Evolutionary conservation across 2,329 filamentous ascomycete species (phyloP).

Genomic region (Aspergillus glaucus): DNA sequence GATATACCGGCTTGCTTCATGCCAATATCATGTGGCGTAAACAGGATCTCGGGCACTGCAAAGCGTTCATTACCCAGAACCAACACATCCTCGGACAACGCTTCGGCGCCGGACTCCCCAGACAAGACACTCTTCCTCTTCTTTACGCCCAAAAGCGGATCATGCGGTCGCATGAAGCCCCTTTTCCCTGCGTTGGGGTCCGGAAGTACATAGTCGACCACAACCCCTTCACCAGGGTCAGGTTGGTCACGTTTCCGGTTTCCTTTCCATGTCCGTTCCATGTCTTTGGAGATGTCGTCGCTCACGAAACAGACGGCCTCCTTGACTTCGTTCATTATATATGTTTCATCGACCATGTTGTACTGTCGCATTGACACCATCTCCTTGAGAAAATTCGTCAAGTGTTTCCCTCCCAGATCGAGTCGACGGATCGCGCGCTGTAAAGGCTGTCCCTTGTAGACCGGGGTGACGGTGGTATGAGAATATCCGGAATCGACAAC

Average conservation of each 20-base stretch:
- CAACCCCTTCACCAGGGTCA: conserved; percentile 45
- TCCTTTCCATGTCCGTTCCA: conserved; percentile 81
- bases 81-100: conserved; percentile 66
- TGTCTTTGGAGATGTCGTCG: conserved; percentile 65
- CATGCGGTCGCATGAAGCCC: conserved; percentile 71
- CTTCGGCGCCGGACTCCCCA: conserved; percentile 38
- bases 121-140: conserved; percentile 45
- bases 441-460: conserved; percentile 73
- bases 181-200: conserved; percentile 61
- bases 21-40: conserved; percentile 78
- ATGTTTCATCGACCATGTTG: conserved; percentile 88
- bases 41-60: conserved; percentile 79
- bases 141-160: conserved; percentile 56
- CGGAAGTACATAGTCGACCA: conserved; percentile 86
- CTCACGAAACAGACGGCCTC: conserved; percentile 82
- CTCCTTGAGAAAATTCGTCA: conserved; percentile 89
- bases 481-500: conserved; percentile 90
- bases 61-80: conserved; percentile 91
- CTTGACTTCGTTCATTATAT: conserved; percentile 94
- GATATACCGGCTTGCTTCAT: conserved; percentile 76
- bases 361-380: conserved; percentile 86
- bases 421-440: conserved; percentile 77
- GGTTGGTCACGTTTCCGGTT: conserved; percentile 42
- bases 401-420: conserved; percentile 83
- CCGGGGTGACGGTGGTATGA: conserved; percentile 81